Base-by-base conservation (phyloP, 768 basidiomycete species). In the Mycena pura region DNA sequence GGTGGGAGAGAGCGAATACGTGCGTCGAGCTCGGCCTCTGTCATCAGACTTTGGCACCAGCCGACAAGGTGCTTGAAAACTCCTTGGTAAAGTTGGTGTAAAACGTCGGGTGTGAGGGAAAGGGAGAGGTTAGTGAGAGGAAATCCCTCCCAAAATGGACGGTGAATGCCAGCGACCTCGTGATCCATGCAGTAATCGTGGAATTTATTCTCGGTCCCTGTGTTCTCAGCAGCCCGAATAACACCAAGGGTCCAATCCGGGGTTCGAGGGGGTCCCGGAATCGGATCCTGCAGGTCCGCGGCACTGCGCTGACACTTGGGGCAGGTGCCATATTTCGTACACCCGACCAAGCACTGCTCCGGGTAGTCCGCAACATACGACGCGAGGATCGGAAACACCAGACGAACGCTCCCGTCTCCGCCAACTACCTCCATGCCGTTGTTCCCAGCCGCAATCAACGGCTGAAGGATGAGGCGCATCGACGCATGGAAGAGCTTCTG, bases 21-120 rank as follows among this genome's bases (percentile, higher is more conserved):
- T 0, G 41, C 39, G 56, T 79, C 76, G 13, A 78, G 38, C 36
- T 61, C 52, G 19, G 36, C 76, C 72, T 3, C 61, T 25, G 2
- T 54, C 50, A 14, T 65, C 61, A 19, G 36, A 24, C n/a, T 46
- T 28, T 46, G 66, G 74, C 75, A 78, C 21, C 62, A 57, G 1
- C 72, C 67, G 1, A 76, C 41, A 48, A 79, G 76, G 51, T 77
- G 71, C 45, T 74, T 76, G 68, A 79, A 74, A 10, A 78, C 56
- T 0, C 79, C 79, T 48, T 80, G 75, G 59, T 78, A 73, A 0
- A 80, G 64, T 59, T 80, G 77, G 60, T 80, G 79, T 3, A 80
- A 69, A 25, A 78, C 48, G 62, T 80, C 77, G 0, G 79, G 77
- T 0, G 76, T 75, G 28, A 78, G 55, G 9, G 61, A 63, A 0